Base-by-base conservation (phyloP, 2,329 filamentous ascomycete genomes). In the Aspergillus neoniger region DNA sequence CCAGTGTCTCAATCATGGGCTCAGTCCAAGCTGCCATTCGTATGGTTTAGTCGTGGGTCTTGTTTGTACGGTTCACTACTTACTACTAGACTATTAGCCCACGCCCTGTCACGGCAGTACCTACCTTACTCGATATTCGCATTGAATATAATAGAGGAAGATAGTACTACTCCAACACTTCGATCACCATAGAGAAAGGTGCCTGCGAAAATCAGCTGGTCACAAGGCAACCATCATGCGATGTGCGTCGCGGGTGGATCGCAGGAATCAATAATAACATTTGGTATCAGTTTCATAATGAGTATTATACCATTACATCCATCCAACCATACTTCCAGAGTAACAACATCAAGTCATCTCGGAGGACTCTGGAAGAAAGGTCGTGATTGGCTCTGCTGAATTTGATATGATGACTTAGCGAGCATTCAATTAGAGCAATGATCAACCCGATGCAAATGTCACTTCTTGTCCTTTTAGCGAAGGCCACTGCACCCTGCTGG, bases 201-300 rank as follows among this genome's bases (percentile, higher is more conserved):
- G 14, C n/a, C 7, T 5, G 23, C 15, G 38, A 21, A 28, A 48
- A 28, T 21, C 25, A n/a, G 30, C 30, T 39, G 57, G 49, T 54
- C 49, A 58, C 57, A 58, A 54, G 57, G 49, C 50, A 39, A 54
- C 49, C 30, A 58, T 58, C 49, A 58, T 54, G 50, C 41, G 38
- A 53, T 54, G 32, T 38, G 51, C 41, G 14, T 55, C 21, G 21
- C 8, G 21, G 32, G 58, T 61, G 58, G 58, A 51, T 55, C 58
- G 30, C 41, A 39, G 23, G 36, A 55, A 48, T 56, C 47, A 55
- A 61, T 58, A 60, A 53, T 39, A 60, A 51, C 23, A 44, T 44
- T 32, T 56, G 51, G 55, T 60, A 58, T 60, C 58, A 41, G 44
- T 56, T 56, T 30, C 21, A n/a, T 36, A 50, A 21, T 17, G 8